Conservation (phyloP, 2,329 filamentous ascomycete genomes). For the Epichloe aotearoae region DNA sequence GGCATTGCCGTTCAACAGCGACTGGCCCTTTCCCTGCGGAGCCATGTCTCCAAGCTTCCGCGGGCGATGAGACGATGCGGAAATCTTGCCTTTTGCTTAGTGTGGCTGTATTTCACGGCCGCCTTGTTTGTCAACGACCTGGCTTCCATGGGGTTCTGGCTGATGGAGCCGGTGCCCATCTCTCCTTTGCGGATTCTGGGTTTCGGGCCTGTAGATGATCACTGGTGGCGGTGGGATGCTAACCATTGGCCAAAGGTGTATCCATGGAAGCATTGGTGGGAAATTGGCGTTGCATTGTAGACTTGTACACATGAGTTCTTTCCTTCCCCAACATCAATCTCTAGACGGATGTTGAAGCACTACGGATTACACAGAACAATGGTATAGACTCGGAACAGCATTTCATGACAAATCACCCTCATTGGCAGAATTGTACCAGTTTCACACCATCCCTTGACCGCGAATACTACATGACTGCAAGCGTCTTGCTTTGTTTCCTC, state of each 20-base stretch:
- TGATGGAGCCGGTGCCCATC: conserved; percentile 70
- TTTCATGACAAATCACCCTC: neutral
- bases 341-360: neutral
- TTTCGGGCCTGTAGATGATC: conserved; percentile 44
- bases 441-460: neutral
- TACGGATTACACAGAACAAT: neutral
- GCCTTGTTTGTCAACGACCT: conserved; percentile 64
- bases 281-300: conserved; percentile 23
- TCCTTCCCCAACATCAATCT: neutral
- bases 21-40: conserved; percentile 21
- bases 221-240: conserved; percentile 54
- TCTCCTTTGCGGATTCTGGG: conserved; percentile 57
- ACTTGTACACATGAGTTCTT: neutral
- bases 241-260: conserved; percentile 42
- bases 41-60: conserved; percentile 26
- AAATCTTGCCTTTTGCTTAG: conserved; percentile 49
- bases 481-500: conserved; percentile 26
- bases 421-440: neutral
- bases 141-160: conserved; percentile 58
- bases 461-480: neutral
- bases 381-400: neutral
- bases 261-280: conserved; percentile 49
- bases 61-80: conserved; percentile 30
- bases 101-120: conserved; percentile 57
- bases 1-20: conserved; percentile 49